A percentile compares a stretch with the other conserved stretches of the same genome.
Conservation (phyloP, 2,329 filamentous ascomycete genomes). For the Lizonia empirigonia region DNA sequence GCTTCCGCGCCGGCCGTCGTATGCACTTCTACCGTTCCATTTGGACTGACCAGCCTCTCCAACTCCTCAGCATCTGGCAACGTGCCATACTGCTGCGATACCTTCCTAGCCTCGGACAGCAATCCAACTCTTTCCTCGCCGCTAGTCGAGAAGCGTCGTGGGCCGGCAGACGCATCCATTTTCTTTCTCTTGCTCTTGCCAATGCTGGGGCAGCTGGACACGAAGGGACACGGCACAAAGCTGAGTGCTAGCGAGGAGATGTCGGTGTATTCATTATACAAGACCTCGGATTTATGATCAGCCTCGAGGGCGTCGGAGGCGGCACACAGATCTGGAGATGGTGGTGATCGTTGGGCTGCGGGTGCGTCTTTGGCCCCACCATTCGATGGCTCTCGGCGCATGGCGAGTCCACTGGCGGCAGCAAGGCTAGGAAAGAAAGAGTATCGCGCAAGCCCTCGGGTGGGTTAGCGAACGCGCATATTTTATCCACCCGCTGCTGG, state of each 20-base stretch:
- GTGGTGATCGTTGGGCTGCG: constrained; percentile 7
- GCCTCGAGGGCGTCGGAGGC: constrained; percentile 13
- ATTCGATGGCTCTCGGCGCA: constrained; percentile 7
- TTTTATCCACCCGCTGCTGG: constrained; percentile 2
- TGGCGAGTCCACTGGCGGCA: too few species aligned
- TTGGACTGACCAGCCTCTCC: constrained; percentile 33
- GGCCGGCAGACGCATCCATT: constrained; percentile 41
- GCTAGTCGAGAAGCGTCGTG: constrained; percentile 39
- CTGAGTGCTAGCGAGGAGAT: constrained; percentile 33
- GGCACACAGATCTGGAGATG: constrained; percentile 12
- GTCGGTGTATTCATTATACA: constrained; percentile 17
- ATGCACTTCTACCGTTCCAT: constrained; percentile 26
- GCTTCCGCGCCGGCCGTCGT: constrained; percentile 39
- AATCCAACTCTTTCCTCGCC: constrained; percentile 37
- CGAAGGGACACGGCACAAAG: constrained; percentile 30
- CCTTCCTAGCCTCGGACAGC: constrained; percentile 28
- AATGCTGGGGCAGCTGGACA: constrained; percentile 16
- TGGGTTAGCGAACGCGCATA: constrained; percentile 15
- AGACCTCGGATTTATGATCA: constrained; percentile 13
- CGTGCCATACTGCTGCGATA: constrained; percentile 34
- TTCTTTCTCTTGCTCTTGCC: constrained; percentile 24
- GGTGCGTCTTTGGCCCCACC: not conserved
- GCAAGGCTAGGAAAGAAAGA: constrained; percentile 3
- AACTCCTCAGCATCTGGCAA: constrained; percentile 34
- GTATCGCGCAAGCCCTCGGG: constrained; percentile 1